Base-by-base conservation (phyloP, 208 protist genomes). In the Lotmaria passim region DNA sequence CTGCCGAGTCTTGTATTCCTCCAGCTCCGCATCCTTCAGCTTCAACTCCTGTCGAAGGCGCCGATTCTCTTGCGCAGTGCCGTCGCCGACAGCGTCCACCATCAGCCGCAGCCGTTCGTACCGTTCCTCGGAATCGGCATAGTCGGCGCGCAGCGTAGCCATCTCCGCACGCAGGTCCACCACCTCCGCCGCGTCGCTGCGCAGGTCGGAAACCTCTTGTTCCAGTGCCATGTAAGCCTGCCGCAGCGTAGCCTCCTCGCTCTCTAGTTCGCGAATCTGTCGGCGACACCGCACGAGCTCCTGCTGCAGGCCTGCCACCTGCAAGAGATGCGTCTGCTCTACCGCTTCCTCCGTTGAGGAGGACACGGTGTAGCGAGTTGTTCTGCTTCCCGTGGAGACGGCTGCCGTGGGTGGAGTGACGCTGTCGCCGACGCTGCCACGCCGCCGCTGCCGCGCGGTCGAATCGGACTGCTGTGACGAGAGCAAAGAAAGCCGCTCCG, bases 301-400 rank as follows among this genome's bases (percentile, higher is more conserved):
- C n/a, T 69, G 77, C 56, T 89, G 84, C 14, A 89, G 62, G 59
- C 78, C 79, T 7, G 78, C 81, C 41, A 89, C 83, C 50, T 86
- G 79, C 17, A 89, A 64, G 57, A 86, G 72, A 28, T 89, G 77
- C 12, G 84, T 70, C 19, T 79, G 64, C 39, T 89, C 84, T 8
- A 78, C 31, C 36, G 47, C 44, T 43, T 89, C 84, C 19, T 60
- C 21, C 28, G 44, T 36, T 15, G 65, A 60, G 33, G 65, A 0
- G 17, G 65, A 14, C 26, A 41, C 47, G 19, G 58, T 38, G 61
- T 41, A 52, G 52, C 4, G 39, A n/a, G 10, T 11, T 38, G 14
- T n/a, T n/a, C 19, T n/a, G 4, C 15, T 10, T 5, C 21, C 43
- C 12, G 41, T 51, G 28, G 28, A 71, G 21, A 24, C 24, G 48